These are phyloP conservation scores for Xylaria nigripes DNA, from an alignment of 495 filamentous ascomycete genomes.

Conservation along the genomic window DNA sequence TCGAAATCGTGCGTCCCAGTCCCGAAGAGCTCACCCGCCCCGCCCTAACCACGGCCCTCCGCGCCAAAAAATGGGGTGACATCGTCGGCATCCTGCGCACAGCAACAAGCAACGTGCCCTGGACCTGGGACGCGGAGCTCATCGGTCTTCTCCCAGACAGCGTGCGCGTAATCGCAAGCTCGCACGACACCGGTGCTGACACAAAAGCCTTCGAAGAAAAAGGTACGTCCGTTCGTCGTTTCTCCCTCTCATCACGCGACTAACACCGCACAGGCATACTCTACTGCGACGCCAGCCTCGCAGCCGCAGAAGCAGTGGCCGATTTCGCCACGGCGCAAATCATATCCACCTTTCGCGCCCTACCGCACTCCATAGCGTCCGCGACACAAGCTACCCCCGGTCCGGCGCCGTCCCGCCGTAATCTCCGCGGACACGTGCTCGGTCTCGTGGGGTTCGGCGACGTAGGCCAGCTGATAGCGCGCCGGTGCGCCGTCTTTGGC, in stretches of 20 bases:
- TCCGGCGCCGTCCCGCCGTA: conserved; percentile 48
- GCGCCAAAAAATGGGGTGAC: conserved; percentile 58
- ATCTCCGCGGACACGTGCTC: conserved; percentile 47
- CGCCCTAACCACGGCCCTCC: conserved; percentile 56
- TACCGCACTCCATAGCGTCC: conserved; percentile 52
- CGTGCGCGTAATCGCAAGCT: conserved; percentile 62
- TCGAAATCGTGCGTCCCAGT: conserved; percentile 50
- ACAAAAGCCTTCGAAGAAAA: conserved; percentile 55
- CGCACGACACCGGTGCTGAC: conserved; percentile 67
- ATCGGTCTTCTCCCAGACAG: conserved; percentile 55
- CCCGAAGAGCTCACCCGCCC: conserved; percentile 42
- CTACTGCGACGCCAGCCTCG: conserved; percentile 63
- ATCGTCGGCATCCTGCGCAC: conserved; percentile 67
- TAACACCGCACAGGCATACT: conserved; percentile 45
- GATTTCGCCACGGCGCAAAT: conserved; percentile 57
- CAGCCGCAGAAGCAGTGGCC: conserved; percentile 60
- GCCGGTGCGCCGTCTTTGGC: conserved; percentile 46
- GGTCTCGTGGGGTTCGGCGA: conserved; percentile 61
- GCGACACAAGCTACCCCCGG: conserved; percentile 46
- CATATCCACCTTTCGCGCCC: conserved; percentile 56
- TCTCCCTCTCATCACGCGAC: background rate
- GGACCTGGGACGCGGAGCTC: conserved; percentile 64
- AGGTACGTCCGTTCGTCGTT: conserved; percentile 38
- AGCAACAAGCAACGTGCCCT: conserved; percentile 70
- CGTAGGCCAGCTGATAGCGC: conserved; percentile 60